These are phyloP conservation scores for Phytophthora fragariae DNA, from an alignment of 352 stramenopile genomes.

Conservation along the genomic window DNA sequence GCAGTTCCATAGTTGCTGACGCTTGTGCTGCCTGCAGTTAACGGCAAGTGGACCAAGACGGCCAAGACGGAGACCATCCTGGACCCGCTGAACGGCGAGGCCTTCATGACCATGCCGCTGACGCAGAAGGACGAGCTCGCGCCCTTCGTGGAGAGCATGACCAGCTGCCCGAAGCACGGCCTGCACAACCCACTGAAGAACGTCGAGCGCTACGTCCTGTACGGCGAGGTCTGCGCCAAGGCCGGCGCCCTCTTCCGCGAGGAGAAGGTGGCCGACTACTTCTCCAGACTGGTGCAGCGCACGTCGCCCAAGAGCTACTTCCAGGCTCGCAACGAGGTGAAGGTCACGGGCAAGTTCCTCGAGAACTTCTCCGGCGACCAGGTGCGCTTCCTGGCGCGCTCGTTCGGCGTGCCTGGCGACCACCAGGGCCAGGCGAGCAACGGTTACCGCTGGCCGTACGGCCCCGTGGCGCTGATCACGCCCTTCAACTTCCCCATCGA, in stretches of 20 bases:
- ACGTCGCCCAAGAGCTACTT: conserved; percentile 97
- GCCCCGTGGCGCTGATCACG: conserved; percentile 96
- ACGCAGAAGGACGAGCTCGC: conserved; percentile 91
- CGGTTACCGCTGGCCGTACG: conserved; percentile 97
- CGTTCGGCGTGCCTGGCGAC: conserved; percentile 96
- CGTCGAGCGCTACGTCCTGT: conserved; percentile 93
- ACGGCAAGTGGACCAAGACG: conserved; percentile 89
- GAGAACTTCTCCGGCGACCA: conserved; percentile 98
- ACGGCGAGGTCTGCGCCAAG: conserved; percentile 86
- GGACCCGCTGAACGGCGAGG: conserved; percentile 95
- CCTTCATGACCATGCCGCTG: conserved; percentile 95
- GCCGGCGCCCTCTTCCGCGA: conserved; percentile 84
- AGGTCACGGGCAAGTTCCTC: conserved; percentile 96
- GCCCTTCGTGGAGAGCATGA: conserved; percentile 95
- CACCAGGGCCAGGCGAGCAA: conserved; percentile 95
- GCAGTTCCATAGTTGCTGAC: background rate
- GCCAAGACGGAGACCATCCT: conserved; percentile 85
- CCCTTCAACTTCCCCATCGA: conserved; percentile 99
- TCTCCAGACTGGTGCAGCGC: conserved; percentile 95
- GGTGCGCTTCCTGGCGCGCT: conserved; percentile 96
- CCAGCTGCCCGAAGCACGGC: conserved; percentile 94
- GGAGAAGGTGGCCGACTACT: conserved; percentile 95
- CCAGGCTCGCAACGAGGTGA: conserved; percentile 93
- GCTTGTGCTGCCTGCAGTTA: conserved; percentile 50
- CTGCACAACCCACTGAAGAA: conserved; percentile 99